Evolutionary conservation across 2,329 filamentous ascomycete genomes (phyloP), one percentile per base, ranked within the genome.

Genomic region (Lasiodiplodia sp.): DNA sequence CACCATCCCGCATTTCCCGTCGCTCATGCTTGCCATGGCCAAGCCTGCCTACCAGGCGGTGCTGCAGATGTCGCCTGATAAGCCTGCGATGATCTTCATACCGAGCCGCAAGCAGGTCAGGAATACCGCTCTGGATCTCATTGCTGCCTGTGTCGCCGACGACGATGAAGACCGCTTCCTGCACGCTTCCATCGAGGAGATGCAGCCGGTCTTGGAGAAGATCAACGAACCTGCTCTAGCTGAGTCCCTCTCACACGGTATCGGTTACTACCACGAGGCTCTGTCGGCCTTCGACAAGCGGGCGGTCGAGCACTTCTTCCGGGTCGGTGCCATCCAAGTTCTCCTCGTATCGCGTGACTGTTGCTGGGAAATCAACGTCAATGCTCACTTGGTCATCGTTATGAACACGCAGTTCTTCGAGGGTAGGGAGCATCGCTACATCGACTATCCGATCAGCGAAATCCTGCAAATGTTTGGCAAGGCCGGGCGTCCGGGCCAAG

Each of bases 341-440:
- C 85, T 97, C 73, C 83, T 93, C 57, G 90, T 91, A 31, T 92
- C 90, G 8, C 89, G 96, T 66, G 95, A 99, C 81, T 94, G 96
- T 62, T 97, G 94, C 81, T 99, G 96, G 95, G 95, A 98, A 81
- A 84, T 99, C 66, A 90, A 97, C 72, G 90, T 90, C 76, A 93
- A 88, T 1, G 94, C 95, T 4, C 94, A 98, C 77, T 85, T 99
- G 16, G 94, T 98, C 16, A 88, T 99, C 58, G 90, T 99, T 38
- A 98, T 99, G 94, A 94, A 94, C 18, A 99, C 96, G 1, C 96
- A 99, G 76, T 97, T 94, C 81, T 99, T 95, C 72, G 96, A 99
- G 75, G 96, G 96, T 7, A 91, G 94, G 63, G 95, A 99, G 80
- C 96, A 99, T 79, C 91, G 96, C 70, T 99, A 99, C 79, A 90